Conservation (phyloP, 208 protist genomes). For the Wallacemonas sp. region DNA sequence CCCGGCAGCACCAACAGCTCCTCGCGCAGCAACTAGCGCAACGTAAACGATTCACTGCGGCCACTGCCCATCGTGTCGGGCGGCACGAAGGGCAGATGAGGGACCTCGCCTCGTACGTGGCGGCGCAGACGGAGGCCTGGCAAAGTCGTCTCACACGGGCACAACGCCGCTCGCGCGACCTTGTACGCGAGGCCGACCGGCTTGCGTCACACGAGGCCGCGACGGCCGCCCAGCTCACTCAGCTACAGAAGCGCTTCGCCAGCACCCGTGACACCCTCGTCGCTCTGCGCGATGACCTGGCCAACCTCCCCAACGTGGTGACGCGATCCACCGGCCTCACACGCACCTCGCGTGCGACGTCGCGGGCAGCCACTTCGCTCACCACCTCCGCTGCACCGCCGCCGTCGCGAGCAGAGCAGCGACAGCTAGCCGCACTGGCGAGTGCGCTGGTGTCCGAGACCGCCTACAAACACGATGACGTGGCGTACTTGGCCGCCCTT, state of each 20-base stretch:
- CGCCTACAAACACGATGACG: neutral
- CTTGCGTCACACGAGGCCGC: neutral
- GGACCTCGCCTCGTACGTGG: neutral
- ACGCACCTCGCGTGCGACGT: neutral
- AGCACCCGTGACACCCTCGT: neutral
- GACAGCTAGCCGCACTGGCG: neutral
- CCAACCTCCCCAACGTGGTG: neutral
- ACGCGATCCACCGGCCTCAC: neutral
- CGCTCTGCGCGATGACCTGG: neutral
- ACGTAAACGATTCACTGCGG: neutral
- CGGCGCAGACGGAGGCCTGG: neutral
- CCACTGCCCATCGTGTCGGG: neutral
- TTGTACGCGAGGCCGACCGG: neutral
- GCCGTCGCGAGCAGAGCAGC: neutral
- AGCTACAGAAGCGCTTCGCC: neutral
- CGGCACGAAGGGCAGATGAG: neutral
- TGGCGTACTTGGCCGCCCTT: neutral
- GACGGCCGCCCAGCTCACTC: neutral
- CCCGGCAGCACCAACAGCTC: neutral
- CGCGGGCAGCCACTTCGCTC: neutral
- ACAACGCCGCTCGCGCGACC: neutral
- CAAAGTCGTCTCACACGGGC: neutral
- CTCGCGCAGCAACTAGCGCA: neutral
- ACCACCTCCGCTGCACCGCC: neutral
- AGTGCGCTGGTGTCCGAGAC: slow-evolving; percentile 3